Conservation (phyloP, 345 rosid species). For the Eutrema japonicum region DNA sequence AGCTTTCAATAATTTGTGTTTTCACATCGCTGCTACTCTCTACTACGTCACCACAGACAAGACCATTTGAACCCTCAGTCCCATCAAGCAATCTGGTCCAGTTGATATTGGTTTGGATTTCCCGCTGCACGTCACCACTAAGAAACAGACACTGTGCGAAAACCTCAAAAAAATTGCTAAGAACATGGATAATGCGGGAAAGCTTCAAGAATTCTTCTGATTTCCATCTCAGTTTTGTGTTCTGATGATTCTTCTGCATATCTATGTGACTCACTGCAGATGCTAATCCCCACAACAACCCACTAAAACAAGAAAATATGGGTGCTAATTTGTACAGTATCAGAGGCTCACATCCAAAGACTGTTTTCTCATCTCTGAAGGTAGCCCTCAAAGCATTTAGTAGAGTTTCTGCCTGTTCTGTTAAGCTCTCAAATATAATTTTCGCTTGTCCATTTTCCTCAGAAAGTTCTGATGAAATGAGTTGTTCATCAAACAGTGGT, state of each 20-base stretch:
- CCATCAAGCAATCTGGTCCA: conserved; percentile 43
- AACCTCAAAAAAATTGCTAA: conserved; percentile 52
- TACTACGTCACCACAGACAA: conserved; percentile 44
- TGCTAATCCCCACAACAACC: conserved; percentile 87
- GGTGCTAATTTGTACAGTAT: conserved; percentile 56
- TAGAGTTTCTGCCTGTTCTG: conserved; percentile 58
- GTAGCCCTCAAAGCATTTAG: conserved; percentile 50
- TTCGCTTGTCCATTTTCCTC: conserved; percentile 55
- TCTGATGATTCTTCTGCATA: conserved; percentile 44
- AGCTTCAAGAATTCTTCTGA: conserved; percentile 50
- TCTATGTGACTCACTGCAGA: conserved; percentile 53
- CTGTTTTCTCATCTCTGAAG: conserved; percentile 40
- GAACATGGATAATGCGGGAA: conserved; percentile 43
- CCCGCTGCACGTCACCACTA: conserved; percentile 44
- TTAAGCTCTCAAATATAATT: conserved; percentile 54
- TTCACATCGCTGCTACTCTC: conserved; percentile 41
- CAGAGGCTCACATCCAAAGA: conserved; percentile 42
- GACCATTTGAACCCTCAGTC: conserved; percentile 39
- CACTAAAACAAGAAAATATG: conserved; percentile 66
- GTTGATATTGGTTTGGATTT: conserved; percentile 42
- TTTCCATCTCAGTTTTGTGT: conserved; percentile 51
- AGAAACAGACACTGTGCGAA: conserved; percentile 49
- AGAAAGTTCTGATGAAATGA: conserved; percentile 37
- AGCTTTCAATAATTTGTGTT: conserved; percentile 51
- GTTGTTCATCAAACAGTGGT: conserved; percentile 38